Evolutionary conservation across 352 stramenopile genomes (phyloP).

Genomic region (Phytophthora pluvialis): DNA sequence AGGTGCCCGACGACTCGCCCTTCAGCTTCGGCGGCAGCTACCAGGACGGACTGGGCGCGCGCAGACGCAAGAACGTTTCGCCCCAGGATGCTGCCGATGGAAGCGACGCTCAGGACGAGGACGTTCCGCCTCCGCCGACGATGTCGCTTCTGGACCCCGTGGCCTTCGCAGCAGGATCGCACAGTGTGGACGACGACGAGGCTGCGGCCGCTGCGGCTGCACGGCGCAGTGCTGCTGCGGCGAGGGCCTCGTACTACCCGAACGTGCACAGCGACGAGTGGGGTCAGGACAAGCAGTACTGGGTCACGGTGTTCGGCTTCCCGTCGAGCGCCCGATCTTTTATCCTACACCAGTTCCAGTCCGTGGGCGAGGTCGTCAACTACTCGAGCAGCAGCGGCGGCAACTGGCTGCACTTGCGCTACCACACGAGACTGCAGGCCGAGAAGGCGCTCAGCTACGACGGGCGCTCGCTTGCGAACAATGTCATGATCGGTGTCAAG

Average conservation of each 20-base stretch:
- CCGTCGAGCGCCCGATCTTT: constrained; percentile 62
- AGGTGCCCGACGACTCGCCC: constrained; percentile 63
- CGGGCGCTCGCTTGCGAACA: constrained; percentile 61
- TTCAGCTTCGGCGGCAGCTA: constrained; percentile 61
- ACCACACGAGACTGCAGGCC: constrained; percentile 78
- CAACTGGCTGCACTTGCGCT: constrained; percentile 86
- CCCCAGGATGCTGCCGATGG: constrained; percentile 22
- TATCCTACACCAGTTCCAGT: constrained; percentile 82
- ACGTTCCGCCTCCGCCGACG: constrained; percentile 65
- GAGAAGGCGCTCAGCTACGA: constrained; percentile 84
- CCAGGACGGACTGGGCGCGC: constrained; percentile 52
- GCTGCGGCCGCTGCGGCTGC: constrained; percentile 23
- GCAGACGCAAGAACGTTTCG: constrained; percentile 50
- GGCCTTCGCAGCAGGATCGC: constrained; percentile 45
- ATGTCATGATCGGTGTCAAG: constrained; percentile 86
- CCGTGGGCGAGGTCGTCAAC: constrained; percentile 73
- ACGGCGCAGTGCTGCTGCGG: constrained; percentile 26
- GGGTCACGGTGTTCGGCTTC: constrained; percentile 86
- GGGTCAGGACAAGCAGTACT: constrained; percentile 85
- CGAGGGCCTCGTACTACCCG: constrained; percentile 47
- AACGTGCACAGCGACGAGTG: constrained; percentile 73
- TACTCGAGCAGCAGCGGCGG: constrained; percentile 63
- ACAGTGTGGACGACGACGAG: constrained; percentile 37
- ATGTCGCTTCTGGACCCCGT: constrained; percentile 56
- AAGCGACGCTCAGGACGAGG: constrained; percentile 50